phyloP scores from a whole-genome alignment of 2,329 filamentous ascomycete species.

The Aspergillus neoniger region DNA sequence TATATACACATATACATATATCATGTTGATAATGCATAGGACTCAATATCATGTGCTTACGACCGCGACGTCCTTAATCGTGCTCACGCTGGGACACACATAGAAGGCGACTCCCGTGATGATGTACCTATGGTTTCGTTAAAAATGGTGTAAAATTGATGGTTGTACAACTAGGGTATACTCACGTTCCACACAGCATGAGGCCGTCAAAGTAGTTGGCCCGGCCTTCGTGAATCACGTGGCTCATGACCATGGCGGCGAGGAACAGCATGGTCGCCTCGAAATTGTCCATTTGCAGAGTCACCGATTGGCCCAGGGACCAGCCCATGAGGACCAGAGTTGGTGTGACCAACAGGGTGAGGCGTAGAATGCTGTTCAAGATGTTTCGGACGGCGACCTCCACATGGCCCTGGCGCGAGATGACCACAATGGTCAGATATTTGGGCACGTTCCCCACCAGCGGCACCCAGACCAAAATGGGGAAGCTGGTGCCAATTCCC shows the following conservation, averaged over 20 bases:
- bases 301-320: constrained; percentile 13
- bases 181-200: constrained; percentile 26
- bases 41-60: background rate
- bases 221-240: constrained; percentile 23
- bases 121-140: constrained; percentile 13
- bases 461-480: constrained; percentile 13
- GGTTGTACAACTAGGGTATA: background rate
- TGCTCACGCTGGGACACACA: constrained; percentile 12
- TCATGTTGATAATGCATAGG: background rate
- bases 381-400: constrained; percentile 20
- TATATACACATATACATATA: background rate
- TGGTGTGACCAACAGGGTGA: constrained; percentile 20
- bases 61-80: background rate
- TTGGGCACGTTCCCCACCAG: constrained; percentile 20
- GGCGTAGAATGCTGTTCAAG: constrained; percentile 18
- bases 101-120: constrained; percentile 21
- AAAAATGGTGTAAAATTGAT: too few relatives aligned
- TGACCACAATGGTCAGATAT: constrained; percentile 14
- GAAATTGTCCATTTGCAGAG: constrained; percentile 21
- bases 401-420: constrained; percentile 11
- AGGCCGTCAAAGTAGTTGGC: constrained; percentile 26
- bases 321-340: constrained; percentile 18
- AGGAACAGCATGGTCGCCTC: constrained; percentile 22
- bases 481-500: constrained; percentile 14
- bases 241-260: constrained; percentile 23